Evolutionary conservation across 2,329 filamentous ascomycete species (phyloP).

Genomic region (Paecilomyces formosus): DNA sequence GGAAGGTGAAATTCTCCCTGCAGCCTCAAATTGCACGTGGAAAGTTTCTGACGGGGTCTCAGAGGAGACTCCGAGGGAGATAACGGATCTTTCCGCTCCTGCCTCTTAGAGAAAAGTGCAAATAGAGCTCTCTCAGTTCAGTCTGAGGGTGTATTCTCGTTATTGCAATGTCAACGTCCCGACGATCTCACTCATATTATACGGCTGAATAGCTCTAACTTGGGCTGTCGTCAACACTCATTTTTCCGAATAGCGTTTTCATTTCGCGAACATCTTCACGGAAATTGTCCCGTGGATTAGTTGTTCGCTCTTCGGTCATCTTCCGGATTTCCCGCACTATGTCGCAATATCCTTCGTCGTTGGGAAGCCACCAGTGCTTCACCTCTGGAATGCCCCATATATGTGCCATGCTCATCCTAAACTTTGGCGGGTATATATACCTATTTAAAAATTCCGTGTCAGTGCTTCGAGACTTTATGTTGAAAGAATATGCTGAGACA

Average conservation of each 20-base stretch:
- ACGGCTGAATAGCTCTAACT: constrained; percentile 19
- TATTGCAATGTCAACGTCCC: not conserved
- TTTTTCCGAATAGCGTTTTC: constrained; percentile 61
- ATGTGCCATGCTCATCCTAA: constrained; percentile 68
- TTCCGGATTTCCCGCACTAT: constrained; percentile 70
- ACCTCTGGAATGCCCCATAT: constrained; percentile 66
- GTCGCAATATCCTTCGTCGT: constrained; percentile 66
- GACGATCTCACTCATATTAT: not conserved
- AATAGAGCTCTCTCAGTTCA: not conserved
- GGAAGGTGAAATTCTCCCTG: not conserved
- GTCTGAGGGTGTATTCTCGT: not conserved
- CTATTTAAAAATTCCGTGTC: constrained; percentile 38
- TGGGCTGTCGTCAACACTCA: constrained; percentile 45
- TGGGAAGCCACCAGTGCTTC: constrained; percentile 80
- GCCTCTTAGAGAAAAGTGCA: not conserved
- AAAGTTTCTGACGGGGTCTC: not conserved
- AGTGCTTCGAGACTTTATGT: not conserved
- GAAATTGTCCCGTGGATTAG: constrained; percentile 43
- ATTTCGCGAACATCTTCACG: constrained; percentile 66
- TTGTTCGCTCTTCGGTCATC: constrained; percentile 72
- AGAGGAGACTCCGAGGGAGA: not conserved
- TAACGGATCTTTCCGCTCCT: not conserved
- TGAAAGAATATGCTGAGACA: not conserved
- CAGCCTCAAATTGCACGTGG: not conserved
- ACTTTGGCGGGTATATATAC: constrained; percentile 71